Percentiles rank a stretch among this genome's conserved stretches.
Conservation (phyloP, 768 basidiomycete species). For the Dentipellis sp. region DNA sequence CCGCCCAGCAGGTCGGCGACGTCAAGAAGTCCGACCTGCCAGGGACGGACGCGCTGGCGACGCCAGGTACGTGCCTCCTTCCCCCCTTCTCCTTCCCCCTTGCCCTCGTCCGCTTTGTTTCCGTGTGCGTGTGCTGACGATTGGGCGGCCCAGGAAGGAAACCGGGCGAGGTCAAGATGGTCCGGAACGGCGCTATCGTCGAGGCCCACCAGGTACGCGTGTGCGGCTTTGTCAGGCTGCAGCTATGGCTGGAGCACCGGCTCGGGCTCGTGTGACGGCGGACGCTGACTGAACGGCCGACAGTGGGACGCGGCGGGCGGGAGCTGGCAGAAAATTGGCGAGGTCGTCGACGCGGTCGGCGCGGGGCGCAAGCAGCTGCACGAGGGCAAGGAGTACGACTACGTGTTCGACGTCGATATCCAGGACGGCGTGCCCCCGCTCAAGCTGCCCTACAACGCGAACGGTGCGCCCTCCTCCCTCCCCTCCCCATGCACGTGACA, state of each 20-base stretch:
- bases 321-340: constrained; percentile 90
- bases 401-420: constrained; percentile 98
- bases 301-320: constrained; percentile 72
- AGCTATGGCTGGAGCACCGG: no score
- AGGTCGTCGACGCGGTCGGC: constrained; percentile 92
- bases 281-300: not conserved
- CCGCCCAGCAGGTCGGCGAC: constrained; percentile 80
- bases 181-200: constrained; percentile 68
- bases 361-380: constrained; percentile 86
- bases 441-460: constrained; percentile 88
- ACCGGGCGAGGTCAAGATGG: constrained; percentile 89
- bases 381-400: constrained; percentile 93
- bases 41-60: constrained; percentile 67
- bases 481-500: not conserved
- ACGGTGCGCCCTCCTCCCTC: constrained; percentile 41
- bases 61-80: constrained; percentile 48
- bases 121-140: not conserved
- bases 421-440: constrained; percentile 87
- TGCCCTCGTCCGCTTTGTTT: no score
- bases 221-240: not conserved
- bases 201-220: constrained; percentile 83
- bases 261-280: not conserved
- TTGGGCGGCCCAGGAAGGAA: constrained; percentile 57
- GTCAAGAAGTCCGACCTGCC: constrained; percentile 88
- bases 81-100: no score